These are phyloP conservation scores for Aspergillus udagawae DNA, from an alignment of 2,329 filamentous ascomycete species.

Conservation along the genomic window DNA sequence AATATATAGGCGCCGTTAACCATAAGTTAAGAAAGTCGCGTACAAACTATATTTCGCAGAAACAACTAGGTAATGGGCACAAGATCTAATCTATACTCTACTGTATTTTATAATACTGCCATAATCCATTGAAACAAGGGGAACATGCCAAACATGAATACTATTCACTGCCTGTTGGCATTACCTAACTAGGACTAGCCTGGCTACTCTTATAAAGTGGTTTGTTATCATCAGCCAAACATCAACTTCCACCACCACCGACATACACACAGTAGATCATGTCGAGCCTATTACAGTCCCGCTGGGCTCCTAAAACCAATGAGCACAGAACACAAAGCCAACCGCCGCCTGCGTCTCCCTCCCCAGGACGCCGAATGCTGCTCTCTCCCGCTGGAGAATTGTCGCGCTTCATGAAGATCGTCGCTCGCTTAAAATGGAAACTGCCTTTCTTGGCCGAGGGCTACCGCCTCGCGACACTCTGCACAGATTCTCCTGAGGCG, in stretches of 20 bases:
- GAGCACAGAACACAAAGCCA: not conserved
- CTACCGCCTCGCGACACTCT: conserved; percentile 50
- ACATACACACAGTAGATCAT: not conserved
- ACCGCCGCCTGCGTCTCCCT: conserved; percentile 3
- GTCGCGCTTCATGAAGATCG: conserved; percentile 57
- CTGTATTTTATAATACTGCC: too few species aligned
- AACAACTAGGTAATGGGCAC: too few species aligned
- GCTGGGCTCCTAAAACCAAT: conserved; percentile 11
- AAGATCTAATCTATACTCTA: too few species aligned
- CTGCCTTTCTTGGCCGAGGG: conserved; percentile 56
- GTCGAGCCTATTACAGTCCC: conserved; percentile 4
- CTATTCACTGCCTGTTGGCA: not conserved
- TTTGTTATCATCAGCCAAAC: not conserved
- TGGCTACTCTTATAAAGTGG: not conserved
- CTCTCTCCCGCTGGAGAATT: conserved; percentile 43
- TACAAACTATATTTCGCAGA: too few species aligned
- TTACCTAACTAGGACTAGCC: not conserved
- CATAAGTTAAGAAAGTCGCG: too few species aligned
- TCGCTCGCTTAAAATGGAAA: conserved; percentile 61
- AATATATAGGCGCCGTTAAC: too few species aligned
- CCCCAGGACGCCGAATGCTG: conserved; percentile 6
- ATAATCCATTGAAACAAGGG: too few species aligned
- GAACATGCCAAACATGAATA: too few species aligned
- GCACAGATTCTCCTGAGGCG: conserved; percentile 26
- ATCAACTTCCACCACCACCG: not conserved